Evolutionary conservation across 331 rosid species (phyloP).

Genomic region (Pyracantha coccinea): DNA sequence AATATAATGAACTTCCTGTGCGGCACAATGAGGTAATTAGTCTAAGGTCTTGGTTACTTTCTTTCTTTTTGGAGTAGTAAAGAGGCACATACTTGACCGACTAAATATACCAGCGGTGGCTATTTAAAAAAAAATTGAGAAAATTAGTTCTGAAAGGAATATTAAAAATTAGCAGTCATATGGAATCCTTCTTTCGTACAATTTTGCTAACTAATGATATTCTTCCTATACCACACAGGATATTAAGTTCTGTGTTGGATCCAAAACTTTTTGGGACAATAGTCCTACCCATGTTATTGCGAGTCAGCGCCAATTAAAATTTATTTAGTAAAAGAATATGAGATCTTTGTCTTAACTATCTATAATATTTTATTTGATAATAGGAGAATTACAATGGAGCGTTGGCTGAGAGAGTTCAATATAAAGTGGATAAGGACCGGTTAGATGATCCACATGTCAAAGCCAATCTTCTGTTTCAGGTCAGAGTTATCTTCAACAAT

Average conservation of each 20-base stretch:
- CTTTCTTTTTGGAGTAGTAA: neutral
- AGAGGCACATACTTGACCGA: neutral
- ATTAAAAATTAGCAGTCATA: neutral
- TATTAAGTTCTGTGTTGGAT: neutral
- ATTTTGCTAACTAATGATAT: neutral
- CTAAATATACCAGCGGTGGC: neutral
- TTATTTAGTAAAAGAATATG: neutral
- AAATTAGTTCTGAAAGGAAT: neutral
- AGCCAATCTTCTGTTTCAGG: slow-evolving; percentile 93
- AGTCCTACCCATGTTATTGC: neutral
- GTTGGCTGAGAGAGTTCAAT: slow-evolving; percentile 67
- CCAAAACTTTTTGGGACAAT: neutral
- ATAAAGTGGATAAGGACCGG: slow-evolving; percentile 73
- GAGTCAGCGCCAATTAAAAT: neutral
- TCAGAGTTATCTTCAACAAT: slow-evolving; percentile 29
- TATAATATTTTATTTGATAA: slow-evolving; percentile 3
- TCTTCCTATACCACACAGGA: neutral
- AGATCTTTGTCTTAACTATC: neutral
- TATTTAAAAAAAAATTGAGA: no score
- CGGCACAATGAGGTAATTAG: slow-evolving; percentile 85
- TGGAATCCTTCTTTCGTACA: neutral
- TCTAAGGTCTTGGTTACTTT: neutral
- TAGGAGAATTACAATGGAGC: slow-evolving; percentile 88
- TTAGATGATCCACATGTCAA: slow-evolving; percentile 89
- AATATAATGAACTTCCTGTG: slow-evolving; percentile 94